These are phyloP conservation scores for Thozetella sp. DNA, from an alignment of 495 filamentous ascomycete species.

Conservation along the genomic window DNA sequence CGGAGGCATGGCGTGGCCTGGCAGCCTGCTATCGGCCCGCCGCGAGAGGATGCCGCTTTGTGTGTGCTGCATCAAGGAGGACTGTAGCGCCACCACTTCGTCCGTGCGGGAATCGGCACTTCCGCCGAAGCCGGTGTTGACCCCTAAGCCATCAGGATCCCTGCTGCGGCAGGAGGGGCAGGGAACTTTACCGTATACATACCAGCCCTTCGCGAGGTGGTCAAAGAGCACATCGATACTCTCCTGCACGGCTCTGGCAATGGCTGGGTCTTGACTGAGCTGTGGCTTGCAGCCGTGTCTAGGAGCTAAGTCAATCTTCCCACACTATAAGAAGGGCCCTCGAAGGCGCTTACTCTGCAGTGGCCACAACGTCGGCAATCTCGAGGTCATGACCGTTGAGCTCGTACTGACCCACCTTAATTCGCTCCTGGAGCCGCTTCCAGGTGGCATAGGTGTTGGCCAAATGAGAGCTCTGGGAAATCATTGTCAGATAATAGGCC, in stretches of 20 bases:
- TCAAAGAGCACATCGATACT: constrained; percentile 22
- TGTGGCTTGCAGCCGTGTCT: constrained; percentile 11
- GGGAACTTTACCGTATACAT: no score
- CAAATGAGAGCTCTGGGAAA: no score
- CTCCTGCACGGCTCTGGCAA: constrained; percentile 6
- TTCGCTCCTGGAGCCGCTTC: no score
- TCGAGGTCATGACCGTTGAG: constrained; percentile 14
- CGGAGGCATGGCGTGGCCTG: constrained; percentile 42
- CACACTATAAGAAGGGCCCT: neutral
- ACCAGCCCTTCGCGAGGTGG: constrained; percentile 15
- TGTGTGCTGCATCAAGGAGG: constrained; percentile 56
- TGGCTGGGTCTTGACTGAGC: constrained; percentile 6
- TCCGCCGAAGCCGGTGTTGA: constrained; percentile 73
- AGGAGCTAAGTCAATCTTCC: neutral
- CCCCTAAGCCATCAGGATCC: constrained; percentile 43
- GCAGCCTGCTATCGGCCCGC: constrained; percentile 24
- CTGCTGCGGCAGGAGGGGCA: no score
- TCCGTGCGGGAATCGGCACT: constrained; percentile 60
- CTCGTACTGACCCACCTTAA: no score
- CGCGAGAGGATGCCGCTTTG: constrained; percentile 52
- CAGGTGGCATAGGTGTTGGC: no score
- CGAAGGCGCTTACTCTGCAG: constrained; percentile 13
- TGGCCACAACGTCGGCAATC: constrained; percentile 22
- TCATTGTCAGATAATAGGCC: no score
- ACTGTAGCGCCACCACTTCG: constrained; percentile 50